phyloP scores from a whole-genome alignment of 1,284 basidiomycete species.

The Apiotrichum gamsii region DNA sequence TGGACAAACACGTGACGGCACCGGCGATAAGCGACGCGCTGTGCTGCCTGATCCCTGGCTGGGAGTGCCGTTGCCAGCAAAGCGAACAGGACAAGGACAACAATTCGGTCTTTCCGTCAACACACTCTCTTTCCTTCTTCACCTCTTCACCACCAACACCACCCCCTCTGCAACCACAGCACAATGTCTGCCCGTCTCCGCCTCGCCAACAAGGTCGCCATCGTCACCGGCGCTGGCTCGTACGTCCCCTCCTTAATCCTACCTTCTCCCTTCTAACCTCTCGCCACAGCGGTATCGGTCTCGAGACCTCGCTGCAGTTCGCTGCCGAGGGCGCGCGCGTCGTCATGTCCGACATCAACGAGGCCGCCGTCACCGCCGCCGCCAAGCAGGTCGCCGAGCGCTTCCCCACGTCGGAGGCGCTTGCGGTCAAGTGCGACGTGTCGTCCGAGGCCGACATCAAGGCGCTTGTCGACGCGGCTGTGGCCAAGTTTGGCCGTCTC shows the following conservation, averaged over 20 bases:
- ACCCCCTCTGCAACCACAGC: neutral
- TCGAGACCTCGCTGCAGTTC: conserved; percentile 87
- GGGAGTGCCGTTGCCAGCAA: too few species aligned
- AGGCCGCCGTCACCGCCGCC: conserved; percentile 64
- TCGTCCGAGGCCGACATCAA: conserved; percentile 80
- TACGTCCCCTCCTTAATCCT: conserved; percentile 20
- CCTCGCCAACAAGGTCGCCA: conserved; percentile 43
- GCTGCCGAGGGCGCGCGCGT: conserved; percentile 85
- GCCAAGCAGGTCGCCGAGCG: conserved; percentile 60
- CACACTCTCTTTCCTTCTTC: neutral
- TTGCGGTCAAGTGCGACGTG: conserved; percentile 77
- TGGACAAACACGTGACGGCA: too few species aligned
- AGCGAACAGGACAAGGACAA: too few species aligned
- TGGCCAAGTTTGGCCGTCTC: conserved; percentile 77
- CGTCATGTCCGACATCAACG: conserved; percentile 79
- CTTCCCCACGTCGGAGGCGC: conserved; percentile 62
- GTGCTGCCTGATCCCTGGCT: too few species aligned
- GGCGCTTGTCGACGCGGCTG: conserved; percentile 68
- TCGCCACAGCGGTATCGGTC: conserved; percentile 65
- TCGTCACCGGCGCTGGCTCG: conserved; percentile 49
- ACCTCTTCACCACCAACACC: neutral
- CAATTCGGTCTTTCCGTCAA: too few species aligned
- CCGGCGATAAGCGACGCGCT: too few species aligned
- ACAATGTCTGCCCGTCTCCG: conserved; percentile 28
- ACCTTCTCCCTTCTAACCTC: neutral